Percentiles rank a stretch among this genome's conserved stretches.
Conservation (phyloP, 2,329 filamentous ascomycete species). For the Parastagonospora avenae region DNA sequence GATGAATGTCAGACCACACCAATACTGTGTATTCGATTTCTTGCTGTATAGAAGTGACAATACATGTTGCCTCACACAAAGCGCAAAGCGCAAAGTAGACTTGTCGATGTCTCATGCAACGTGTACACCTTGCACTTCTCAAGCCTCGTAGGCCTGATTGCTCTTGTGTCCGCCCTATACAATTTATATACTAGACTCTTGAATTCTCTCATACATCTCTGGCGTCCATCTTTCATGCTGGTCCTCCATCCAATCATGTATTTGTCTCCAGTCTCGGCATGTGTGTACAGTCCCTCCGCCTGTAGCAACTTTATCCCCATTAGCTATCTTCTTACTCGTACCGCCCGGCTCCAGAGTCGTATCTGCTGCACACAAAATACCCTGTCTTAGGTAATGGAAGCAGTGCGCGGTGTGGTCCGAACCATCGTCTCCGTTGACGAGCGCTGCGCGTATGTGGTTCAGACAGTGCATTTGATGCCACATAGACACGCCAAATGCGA, state of each 20-base stretch:
- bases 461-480: slow-evolving; percentile 6
- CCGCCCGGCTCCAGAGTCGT: slow-evolving; percentile 4
- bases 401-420: slow-evolving; percentile 4
- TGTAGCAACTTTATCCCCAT: slow-evolving; percentile 1
- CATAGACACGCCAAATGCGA: slow-evolving; percentile 8
- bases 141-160: no score
- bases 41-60: no score
- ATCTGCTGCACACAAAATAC: slow-evolving; percentile 3
- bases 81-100: no score
- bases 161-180: no score
- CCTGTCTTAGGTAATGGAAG: slow-evolving; percentile 4
- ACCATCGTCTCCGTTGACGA: slow-evolving; percentile 6
- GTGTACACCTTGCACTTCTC: no score
- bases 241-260: slow-evolving; percentile 3
- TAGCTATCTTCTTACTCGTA: neutral
- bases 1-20: no score
- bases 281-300: slow-evolving; percentile 2
- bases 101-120: no score
- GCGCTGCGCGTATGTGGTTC: slow-evolving; percentile 3
- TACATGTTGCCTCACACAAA: no score
- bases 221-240: slow-evolving; percentile 4
- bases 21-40: no score
- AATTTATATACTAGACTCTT: no score
- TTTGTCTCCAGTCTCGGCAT: slow-evolving; percentile 5
- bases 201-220: slow-evolving; percentile 1